Base-by-base conservation (phyloP, 2,329 filamentous ascomycete genomes). In the Ophiostoma australiae region DNA sequence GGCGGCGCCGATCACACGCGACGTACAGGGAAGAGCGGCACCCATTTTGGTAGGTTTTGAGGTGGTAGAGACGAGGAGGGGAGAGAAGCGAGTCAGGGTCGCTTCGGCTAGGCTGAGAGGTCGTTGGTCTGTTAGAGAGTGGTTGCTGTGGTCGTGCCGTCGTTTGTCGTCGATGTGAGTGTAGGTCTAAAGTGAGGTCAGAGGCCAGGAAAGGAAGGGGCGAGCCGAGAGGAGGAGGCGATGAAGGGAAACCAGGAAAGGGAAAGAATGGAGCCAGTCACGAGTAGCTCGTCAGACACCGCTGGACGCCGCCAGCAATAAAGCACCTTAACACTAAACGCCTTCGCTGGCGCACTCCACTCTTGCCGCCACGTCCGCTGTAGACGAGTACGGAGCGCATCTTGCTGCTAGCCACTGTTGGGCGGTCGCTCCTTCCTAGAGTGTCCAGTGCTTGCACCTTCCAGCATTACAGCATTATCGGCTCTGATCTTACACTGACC, bases 21-120 rank as follows among this genome's bases (percentile, higher is more conserved):
- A 67, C 73, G 35, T 73, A 74, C 73, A 74, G 44, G 73, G 73
- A 52, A 74, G 72, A 41, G 72, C 73, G 66, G 69, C 65, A 58
- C 52, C 72, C 73, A 74, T 74, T 67, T 70, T 72, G 58, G 44
- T 7, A n/a, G 20, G 7, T n/a, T n/a, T 65, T 5, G 58, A 33
- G 4, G 61, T 6, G 15, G 17, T 37, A 11, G 33, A 37, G 63
- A 39, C 27, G 27, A 31, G 27, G 27, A 31, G 27, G 33, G 8
- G 35, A 66, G 63, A 39, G 33, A 23, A 39, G 63, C 63, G 35
- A 65, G 63, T 23, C 20, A 20, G 4, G 20, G 35, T 66, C 63
- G 63, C 35, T 66, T 66, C 4, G 33, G n/a, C 7, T 35, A 10
- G 13, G 31, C 6, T 17, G 33, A 65, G 33, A 23, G 17, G 35